Evolutionary conservation across 306 rosid species (phyloP), one percentile per base, ranked within the genome.

Genomic region (Cicer arietinum): DNA sequence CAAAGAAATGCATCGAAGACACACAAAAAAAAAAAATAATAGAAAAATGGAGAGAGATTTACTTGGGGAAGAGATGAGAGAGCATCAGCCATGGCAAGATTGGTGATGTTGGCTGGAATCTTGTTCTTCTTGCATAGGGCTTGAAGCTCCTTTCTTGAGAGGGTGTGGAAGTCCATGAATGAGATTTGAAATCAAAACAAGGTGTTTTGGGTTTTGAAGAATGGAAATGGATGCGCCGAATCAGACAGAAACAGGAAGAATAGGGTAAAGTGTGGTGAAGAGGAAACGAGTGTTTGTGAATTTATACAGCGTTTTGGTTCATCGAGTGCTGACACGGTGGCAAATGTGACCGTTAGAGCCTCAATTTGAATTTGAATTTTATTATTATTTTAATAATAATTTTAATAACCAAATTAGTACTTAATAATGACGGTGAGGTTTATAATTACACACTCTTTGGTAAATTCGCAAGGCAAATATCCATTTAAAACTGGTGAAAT

Each of bases 41-140:
- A 7, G 0, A 8, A n/a, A 76, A 17, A 43, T 25, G n/a, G 14
- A 14, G 8, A 22, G 54, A 1, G 6, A 2, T 0, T 77, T 85
- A 90, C 97, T 0, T 73, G 85, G 22, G 72, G 72, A 69, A 94
- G 96, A 80, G 93, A 86, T 1, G 68, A 5, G 50, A 94, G 97
- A 66, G 96, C 84, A 6, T 90, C 87, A 2, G 92, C 97, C 99
- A 94, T 94, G 84, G 93, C 97, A 2, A 90, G 72, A 4, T 90
- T 94, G 78, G 99, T 89, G 78, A 78, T 76, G 17, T 94, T 94
- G 0, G 99, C 97, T 0, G 96, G 99, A 79, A 94, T 90, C 84
- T 83, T 90, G 86, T 94, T 94, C 85, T 70, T 90, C 96, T 94
- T 94, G 96, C 95, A 89, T 10, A 94, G 89, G 30, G 90, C 14